Evolutionary conservation across 2,329 filamentous ascomycete species (phyloP), one percentile per base, ranked within the genome.

Genomic region (Botrytis hyacinthi): DNA sequence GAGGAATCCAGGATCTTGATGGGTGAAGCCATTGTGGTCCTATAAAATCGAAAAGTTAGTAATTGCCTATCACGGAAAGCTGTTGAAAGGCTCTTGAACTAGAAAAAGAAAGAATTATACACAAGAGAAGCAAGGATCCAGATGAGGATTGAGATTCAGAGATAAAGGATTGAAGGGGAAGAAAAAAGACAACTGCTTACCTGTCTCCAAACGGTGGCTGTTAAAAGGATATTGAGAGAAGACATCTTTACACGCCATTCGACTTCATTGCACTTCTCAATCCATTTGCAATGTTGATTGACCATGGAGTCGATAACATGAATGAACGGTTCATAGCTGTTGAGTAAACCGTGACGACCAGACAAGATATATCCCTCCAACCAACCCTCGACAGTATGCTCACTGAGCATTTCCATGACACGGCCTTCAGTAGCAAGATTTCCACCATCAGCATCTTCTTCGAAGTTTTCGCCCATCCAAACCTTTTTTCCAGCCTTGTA

Each of bases 221-320:
- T 94, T 71, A 94, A 86, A 22, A 95, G 87, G 77, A 94, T 94
- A 83, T 95, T 95, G 78, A 95, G 88, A 0, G 92, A 94, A 14
- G 92, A 87, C 18, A 94, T 84, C 81, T 91, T 91, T 78, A 86
- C 88, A 70, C 92, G 89, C 92, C 92, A 95, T 78, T 92, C 89
- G 32, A 94, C 90, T 79, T 94, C 92, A n/a, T 90, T 84, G 76
- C 90, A 92, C 83, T 94, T 95, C 81, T 95, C 92, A 69, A 94
- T 87, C 92, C 92, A 94, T 82, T 95, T 95, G 85, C 91, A 93
- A 83, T 95, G 92, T 84, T 93, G 92, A 81, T 93, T 94, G 74
- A 95, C 92, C 92, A 95, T 95, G 1, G 91, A 93, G 82, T 94
- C 92, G 78, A 95, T 93, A 78, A 95, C 89, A 80, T 94, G 92